A percentile compares a stretch with the other conserved stretches of the same genome.
Evolutionary conservation across 2,329 filamentous ascomycete species (phyloP).

Genomic region (Trichoderma cornu-damae): DNA sequence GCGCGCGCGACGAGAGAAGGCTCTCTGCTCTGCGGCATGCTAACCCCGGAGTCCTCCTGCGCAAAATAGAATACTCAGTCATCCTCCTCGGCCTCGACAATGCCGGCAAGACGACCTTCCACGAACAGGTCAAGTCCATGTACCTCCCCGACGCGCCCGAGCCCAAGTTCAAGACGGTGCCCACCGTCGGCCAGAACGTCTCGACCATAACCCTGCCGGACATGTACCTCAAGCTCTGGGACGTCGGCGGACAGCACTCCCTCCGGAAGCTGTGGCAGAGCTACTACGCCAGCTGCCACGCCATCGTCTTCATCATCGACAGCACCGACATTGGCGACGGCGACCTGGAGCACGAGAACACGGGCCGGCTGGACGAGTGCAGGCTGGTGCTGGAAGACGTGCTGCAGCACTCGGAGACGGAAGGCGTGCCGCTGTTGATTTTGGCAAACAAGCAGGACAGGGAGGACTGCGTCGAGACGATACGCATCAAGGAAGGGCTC

Average conservation of each 20-base stretch:
- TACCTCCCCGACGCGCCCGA: constrained; percentile 60
- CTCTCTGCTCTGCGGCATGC: too few relatives aligned
- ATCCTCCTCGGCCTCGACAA: constrained; percentile 97
- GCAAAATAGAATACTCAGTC: constrained; percentile 86
- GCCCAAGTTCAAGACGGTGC: constrained; percentile 78
- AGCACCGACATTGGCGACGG: constrained; percentile 89
- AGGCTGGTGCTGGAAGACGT: constrained; percentile 84
- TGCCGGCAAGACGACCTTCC: constrained; percentile 95
- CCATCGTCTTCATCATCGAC: constrained; percentile 97
- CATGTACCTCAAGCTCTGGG: constrained; percentile 98
- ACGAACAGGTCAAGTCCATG: constrained; percentile 90
- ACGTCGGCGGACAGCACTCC: constrained; percentile 88
- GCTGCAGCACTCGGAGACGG: constrained; percentile 77
- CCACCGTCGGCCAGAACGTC: constrained; percentile 96
- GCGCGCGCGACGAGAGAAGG: not conserved
- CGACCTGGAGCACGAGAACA: constrained; percentile 50
- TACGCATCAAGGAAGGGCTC: constrained; percentile 92
- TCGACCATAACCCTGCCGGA: constrained; percentile 84
- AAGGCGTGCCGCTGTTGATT: constrained; percentile 85
- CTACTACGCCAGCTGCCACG: constrained; percentile 91
- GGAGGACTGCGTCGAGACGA: constrained; percentile 96
- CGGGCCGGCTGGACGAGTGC: constrained; percentile 76
- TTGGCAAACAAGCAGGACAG: constrained; percentile 97
- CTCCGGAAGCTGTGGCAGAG: constrained; percentile 90
- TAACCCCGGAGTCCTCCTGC: not conserved